Base-by-base conservation (phyloP, 805 yeast genomes). In the Cyberlindnera veronae region DNA sequence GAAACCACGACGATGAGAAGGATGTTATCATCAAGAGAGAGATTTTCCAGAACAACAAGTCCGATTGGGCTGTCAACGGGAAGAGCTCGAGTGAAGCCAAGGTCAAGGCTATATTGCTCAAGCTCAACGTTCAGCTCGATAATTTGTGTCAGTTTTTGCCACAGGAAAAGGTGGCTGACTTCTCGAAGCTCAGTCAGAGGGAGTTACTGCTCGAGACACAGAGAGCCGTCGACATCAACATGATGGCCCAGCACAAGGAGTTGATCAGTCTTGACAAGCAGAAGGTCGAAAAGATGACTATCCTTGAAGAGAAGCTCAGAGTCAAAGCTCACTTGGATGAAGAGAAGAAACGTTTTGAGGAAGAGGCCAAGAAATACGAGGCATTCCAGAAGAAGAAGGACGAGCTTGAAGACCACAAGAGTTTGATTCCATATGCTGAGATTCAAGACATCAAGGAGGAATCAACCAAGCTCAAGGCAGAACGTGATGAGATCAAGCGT, bases 91-190 rank as follows among this genome's bases (percentile, higher is more conserved):
- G 64, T 3, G 87, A 81, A 42, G 47, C 51, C 11, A 57, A 55
- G 5, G 71, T 88, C 4, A 72, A 67, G 42, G 61, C 62, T 4
- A 29, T 72, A 0, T 66, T 84, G 20, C 58, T 62, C 16, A 55
- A 55, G 2, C 71, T 79, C 46, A 84, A 84, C 55, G 84, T 93
- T 44, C 98, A 93, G 56, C 69, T 93, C 41, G 95, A 88, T 57
- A 93, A 91, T 58, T 68, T 91, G 36, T 90, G 98, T 56, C 97
- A 91, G 58, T 93, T 93, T 55, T 66, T 93, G 40, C 96, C 99
- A 0, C 99, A 93, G 58, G 98, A 91, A 53, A 72, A 95, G 44
- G 98, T 93, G 6, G 91, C 95, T 3, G 88, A 86, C 49, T 93
- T 93, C 67, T 95, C 97, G 0, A 76, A 82, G 3, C 65, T 87